Percentiles rank a stretch among this genome's conserved stretches.
phyloP scores from a whole-genome alignment of 441 rosid genomes.

The Arabidopsis hybrid region DNA sequence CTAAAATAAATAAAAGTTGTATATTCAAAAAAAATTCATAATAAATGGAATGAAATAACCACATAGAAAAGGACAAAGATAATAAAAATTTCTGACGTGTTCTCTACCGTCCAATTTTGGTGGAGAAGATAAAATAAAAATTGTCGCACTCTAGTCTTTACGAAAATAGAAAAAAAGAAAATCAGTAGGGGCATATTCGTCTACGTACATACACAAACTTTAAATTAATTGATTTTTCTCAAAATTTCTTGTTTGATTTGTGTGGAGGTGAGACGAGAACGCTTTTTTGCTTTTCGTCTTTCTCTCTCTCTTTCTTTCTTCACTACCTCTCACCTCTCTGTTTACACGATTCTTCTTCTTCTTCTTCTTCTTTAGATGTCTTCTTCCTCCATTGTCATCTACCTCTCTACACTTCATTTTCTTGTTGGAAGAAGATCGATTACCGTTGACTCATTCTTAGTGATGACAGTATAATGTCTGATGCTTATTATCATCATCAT shows the following conservation, averaged over 20 bases:
- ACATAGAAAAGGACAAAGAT: slow-evolving; percentile 37
- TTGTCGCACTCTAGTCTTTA: neutral
- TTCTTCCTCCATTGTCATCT: slow-evolving; percentile 41
- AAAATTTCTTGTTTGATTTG: slow-evolving; percentile 45
- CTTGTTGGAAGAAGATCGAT: slow-evolving; percentile 9
- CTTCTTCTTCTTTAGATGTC: slow-evolving; percentile 29
- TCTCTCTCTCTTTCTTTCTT: slow-evolving; percentile 15
- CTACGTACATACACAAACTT: neutral
- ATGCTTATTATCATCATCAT: slow-evolving; percentile 33
- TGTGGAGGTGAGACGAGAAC: slow-evolving; percentile 69
- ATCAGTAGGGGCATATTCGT: slow-evolving; percentile 30
- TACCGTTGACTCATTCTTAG: slow-evolving; percentile 22
- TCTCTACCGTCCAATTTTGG: slow-evolving; percentile 50
- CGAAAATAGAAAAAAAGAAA: neutral
- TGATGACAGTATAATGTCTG: slow-evolving; percentile 43
- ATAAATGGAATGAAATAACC: neutral
- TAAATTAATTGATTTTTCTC: neutral
- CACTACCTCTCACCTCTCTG: slow-evolving; percentile 34
- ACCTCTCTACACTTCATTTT: slow-evolving; percentile 32
- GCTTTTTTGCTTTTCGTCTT: slow-evolving; percentile 48
- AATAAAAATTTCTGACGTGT: slow-evolving; percentile 30
- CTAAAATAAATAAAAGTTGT: neutral
- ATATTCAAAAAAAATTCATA: neutral
- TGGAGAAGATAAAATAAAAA: slow-evolving; percentile 47
- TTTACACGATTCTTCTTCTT: slow-evolving; percentile 44